Conservation (phyloP, 2,329 filamentous ascomycete species). For the Alternaria arbusti region DNA sequence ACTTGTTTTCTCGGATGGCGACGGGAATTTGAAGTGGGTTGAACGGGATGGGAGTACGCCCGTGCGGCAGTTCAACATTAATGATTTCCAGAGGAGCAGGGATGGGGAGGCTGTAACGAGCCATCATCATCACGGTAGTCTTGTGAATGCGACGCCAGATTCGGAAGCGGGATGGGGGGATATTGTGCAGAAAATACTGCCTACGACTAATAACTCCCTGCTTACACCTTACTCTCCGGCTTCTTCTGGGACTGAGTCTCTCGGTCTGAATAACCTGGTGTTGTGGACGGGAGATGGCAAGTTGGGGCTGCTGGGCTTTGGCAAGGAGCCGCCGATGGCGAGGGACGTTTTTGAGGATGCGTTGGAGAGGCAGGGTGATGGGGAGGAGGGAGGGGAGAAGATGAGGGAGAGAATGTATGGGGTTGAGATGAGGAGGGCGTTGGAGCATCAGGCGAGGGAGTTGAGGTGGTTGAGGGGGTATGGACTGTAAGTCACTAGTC, state of each 20-base stretch:
- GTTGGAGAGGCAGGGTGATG: conserved; percentile 46
- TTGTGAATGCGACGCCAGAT: background rate
- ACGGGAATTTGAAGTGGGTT: conserved; percentile 87
- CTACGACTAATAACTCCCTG: conserved; percentile 52
- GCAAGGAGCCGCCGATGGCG: conserved; percentile 38
- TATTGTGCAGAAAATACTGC: conserved; percentile 80
- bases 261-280: conserved; percentile 68
- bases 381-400: conserved; percentile 36
- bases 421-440: conserved; percentile 74
- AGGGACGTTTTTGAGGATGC: conserved; percentile 42
- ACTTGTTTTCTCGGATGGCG: conserved; percentile 82
- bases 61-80: conserved; percentile 65
- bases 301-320: conserved; percentile 70
- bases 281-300: conserved; percentile 86
- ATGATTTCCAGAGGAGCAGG: conserved; percentile 41
- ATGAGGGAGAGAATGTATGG: conserved; percentile 68
- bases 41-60: conserved; percentile 76
- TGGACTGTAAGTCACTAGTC: conserved; percentile 60
- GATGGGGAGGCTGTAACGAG: background rate
- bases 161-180: conserved; percentile 52
- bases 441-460: conserved; percentile 81
- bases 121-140: background rate
- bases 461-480: conserved; percentile 74
- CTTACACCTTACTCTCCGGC: background rate
- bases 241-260: background rate